Percentiles rank a stretch among this genome's conserved stretches.
Evolutionary conservation across 108 stramenopile genomes (phyloP).

Genomic region (Aurantiochytrium sp.): DNA sequence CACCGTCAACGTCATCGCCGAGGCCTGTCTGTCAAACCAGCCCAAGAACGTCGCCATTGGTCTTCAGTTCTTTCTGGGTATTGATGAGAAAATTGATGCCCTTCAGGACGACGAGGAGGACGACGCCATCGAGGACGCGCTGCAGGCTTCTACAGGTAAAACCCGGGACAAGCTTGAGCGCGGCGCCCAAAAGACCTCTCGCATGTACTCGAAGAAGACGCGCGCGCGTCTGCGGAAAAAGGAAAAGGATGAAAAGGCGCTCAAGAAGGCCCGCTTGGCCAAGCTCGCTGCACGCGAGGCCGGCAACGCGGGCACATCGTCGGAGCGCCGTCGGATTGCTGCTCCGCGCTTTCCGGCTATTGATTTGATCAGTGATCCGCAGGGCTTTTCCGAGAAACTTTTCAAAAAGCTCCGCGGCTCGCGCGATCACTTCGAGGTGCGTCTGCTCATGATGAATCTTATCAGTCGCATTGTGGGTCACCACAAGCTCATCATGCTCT

Average conservation of each 20-base stretch:
- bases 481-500: constrained; percentile 77
- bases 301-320: constrained; percentile 45
- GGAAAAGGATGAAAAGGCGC: not conserved
- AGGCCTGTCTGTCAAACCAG: constrained; percentile 56
- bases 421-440: constrained; percentile 72
- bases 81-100: constrained; percentile 83
- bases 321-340: not conserved
- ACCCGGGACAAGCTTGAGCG: constrained; percentile 68
- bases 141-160: constrained; percentile 61
- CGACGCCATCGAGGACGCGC: constrained; percentile 58
- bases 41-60: constrained; percentile 61
- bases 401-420: constrained; percentile 65
- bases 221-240: not conserved
- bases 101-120: constrained; percentile 65
- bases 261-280: constrained; percentile 20
- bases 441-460: constrained; percentile 90
- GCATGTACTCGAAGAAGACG: not conserved
- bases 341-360: constrained; percentile 70
- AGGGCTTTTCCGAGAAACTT: constrained; percentile 74
- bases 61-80: constrained; percentile 88
- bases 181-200: not conserved
- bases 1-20: constrained; percentile 82
- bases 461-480: constrained; percentile 82
- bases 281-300: constrained; percentile 55
- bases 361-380: constrained; percentile 84